Evolutionary conservation across 805 yeast species (phyloP).

Genomic region (Candida ulmi): DNA sequence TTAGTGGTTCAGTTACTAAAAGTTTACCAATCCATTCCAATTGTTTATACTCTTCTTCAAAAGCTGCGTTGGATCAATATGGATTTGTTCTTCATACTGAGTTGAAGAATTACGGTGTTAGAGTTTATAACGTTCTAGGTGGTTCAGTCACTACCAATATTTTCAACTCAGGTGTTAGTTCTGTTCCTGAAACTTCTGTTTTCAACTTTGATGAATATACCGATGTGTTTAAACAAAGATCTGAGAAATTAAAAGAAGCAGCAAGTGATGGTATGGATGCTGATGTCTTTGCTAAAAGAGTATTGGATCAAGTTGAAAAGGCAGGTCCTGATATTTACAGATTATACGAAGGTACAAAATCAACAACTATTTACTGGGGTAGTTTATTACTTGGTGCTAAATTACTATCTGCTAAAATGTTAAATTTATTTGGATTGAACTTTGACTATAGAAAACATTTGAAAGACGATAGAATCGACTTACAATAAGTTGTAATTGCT

Average conservation of each 20-base stretch:
- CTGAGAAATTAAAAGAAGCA: slow-evolving; percentile 2
- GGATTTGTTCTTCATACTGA: slow-evolving; percentile 32
- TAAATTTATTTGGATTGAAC: slow-evolving; percentile 15
- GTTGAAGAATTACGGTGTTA: slow-evolving; percentile 35
- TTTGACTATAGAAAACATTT: slow-evolving; percentile 19
- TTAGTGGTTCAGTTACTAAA: slow-evolving; percentile 35
- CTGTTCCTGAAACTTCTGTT: slow-evolving; percentile 14
- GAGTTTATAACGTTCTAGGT: slow-evolving; percentile 35
- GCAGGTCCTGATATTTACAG: slow-evolving; percentile 12
- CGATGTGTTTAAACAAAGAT: slow-evolving; percentile 8
- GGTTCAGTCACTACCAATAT: slow-evolving; percentile 37
- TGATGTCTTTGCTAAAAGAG: slow-evolving; percentile 33
- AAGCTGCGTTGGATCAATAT: slow-evolving; percentile 39
- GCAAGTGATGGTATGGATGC: slow-evolving; percentile 25
- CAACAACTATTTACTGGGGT: slow-evolving; percentile 7
- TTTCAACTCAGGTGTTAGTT: slow-evolving; percentile 8
- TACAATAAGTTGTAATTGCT: no score
- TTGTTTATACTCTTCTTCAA: slow-evolving; percentile 32
- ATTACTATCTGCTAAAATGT: slow-evolving; percentile 10
- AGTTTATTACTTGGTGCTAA: slow-evolving; percentile 8
- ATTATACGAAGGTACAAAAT: slow-evolving; percentile 17
- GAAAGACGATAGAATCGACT: slow-evolving; percentile 5
- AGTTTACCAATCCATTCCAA: slow-evolving; percentile 33
- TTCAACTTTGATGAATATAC: slow-evolving; percentile 16
- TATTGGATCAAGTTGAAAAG: slow-evolving; percentile 29